A percentile compares a stretch with the other conserved stretches of the same genome.
These are phyloP conservation scores for Termitomyces titanicus DNA, from an alignment of 768 basidiomycete species.

Conservation along the genomic window DNA sequence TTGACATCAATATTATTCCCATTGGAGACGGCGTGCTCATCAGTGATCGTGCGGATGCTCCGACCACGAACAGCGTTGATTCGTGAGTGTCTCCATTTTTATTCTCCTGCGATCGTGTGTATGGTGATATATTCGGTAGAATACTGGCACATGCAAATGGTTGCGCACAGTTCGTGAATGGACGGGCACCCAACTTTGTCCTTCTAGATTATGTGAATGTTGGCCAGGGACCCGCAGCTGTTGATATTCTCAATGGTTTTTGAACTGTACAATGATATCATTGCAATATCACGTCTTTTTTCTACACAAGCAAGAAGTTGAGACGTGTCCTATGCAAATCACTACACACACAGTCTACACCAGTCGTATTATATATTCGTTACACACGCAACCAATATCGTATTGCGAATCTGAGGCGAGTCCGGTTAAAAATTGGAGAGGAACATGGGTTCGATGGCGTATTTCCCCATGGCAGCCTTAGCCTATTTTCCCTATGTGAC, in stretches of 20 bases:
- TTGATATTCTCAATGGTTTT: constrained; percentile 41
- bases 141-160: constrained; percentile 39
- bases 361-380: too few relatives aligned
- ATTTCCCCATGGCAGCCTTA: too few relatives aligned
- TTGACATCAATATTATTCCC: constrained; percentile 38
- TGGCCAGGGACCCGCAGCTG: constrained; percentile 42
- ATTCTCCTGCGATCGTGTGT: neutral
- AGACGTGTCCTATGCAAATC: too few relatives aligned
- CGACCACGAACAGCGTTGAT: constrained; percentile 33
- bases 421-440: too few relatives aligned
- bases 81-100: constrained; percentile 27
- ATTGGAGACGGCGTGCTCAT: constrained; percentile 29
- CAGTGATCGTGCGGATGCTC: constrained; percentile 32
- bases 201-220: constrained; percentile 51
- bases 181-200: constrained; percentile 48
- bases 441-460: too few relatives aligned
- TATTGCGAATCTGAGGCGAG: too few relatives aligned
- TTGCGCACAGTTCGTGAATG: constrained; percentile 39
- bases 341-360: too few relatives aligned
- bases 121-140: constrained; percentile 14
- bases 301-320: too few relatives aligned
- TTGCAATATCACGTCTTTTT: too few relatives aligned
- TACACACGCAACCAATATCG: too few relatives aligned
- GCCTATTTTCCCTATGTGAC: too few relatives aligned
- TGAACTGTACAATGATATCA: neutral